phyloP scores from a whole-genome alignment of 805 yeast species.

The Wickerhamiella spandovensis region DNA sequence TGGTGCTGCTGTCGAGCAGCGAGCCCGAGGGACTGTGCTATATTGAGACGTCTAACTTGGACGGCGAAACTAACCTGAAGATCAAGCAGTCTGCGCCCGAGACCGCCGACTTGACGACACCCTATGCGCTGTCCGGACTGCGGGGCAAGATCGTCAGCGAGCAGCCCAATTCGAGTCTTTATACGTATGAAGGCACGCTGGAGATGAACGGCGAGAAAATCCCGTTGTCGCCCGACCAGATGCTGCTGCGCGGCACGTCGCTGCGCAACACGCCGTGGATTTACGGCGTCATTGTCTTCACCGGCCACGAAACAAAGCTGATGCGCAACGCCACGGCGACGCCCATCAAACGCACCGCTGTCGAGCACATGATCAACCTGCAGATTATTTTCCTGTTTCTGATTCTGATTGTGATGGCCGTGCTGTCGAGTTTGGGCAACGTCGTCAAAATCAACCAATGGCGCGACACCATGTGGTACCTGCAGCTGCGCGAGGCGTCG shows the following conservation, averaged over 20 bases:
- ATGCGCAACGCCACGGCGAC: slow-evolving; percentile 99
- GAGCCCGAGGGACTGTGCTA: slow-evolving; percentile 98
- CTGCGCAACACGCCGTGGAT: slow-evolving; percentile 91
- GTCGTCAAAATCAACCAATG: slow-evolving; percentile 55
- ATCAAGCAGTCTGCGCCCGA: slow-evolving; percentile 80
- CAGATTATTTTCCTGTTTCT: slow-evolving; percentile 84
- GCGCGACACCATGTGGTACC: slow-evolving; percentile 42
- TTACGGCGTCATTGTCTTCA: slow-evolving; percentile 82
- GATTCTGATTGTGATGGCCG: slow-evolving; percentile 57
- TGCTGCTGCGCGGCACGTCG: slow-evolving; percentile 89
- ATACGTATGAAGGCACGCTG: slow-evolving; percentile 88
- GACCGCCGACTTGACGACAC: slow-evolving; percentile 58
- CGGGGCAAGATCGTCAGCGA: slow-evolving; percentile 63
- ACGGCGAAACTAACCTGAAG: slow-evolving; percentile 94
- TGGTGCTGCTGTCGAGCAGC: slow-evolving; percentile 72
- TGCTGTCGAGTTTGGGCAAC: slow-evolving; percentile 80
- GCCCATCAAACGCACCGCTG: slow-evolving; percentile 94
- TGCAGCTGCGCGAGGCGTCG: slow-evolving; percentile 55
- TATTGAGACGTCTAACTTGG: slow-evolving; percentile 92
- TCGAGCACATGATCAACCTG: slow-evolving; percentile 84
- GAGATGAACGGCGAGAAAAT: slow-evolving; percentile 30
- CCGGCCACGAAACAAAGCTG: slow-evolving; percentile 96
- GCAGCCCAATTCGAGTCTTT: slow-evolving; percentile 84
- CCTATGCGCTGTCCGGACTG: slow-evolving; percentile 34
- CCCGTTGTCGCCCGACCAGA: slow-evolving; percentile 79